These are phyloP conservation scores for Hygrocybe punicea DNA, from an alignment of 768 basidiomycete genomes.

Conservation along the genomic window DNA sequence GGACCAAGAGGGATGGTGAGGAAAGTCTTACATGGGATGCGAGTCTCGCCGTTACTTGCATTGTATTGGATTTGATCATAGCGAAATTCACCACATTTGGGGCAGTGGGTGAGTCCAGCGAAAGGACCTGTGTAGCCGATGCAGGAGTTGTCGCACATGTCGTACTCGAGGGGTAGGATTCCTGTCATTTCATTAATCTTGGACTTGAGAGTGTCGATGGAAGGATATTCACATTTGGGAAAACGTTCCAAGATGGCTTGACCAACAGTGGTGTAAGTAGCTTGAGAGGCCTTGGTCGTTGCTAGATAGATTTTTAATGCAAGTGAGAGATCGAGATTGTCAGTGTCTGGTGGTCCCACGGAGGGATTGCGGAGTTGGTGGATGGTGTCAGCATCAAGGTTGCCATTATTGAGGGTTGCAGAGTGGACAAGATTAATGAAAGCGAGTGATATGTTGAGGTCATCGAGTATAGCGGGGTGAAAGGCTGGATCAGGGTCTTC, in stretches of 20 bases:
- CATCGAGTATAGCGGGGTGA: constrained; percentile 9
- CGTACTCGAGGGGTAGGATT: constrained; percentile 28
- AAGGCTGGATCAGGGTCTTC: neutral
- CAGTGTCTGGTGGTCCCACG: constrained; percentile 12
- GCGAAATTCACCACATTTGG: constrained; percentile 26
- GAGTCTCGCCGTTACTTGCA: neutral
- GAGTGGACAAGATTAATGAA: constrained; percentile 21
- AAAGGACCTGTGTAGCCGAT: constrained; percentile 40
- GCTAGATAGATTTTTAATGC: constrained; percentile 34
- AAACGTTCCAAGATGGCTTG: constrained; percentile 18
- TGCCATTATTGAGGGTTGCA: constrained; percentile 28
- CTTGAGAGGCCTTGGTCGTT: constrained; percentile 28
- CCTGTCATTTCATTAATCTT: constrained; percentile 32
- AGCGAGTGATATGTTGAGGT: constrained; percentile 16
- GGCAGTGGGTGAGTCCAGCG: constrained; percentile 26
- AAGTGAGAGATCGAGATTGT: constrained; percentile 25
- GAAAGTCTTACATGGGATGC: no score
- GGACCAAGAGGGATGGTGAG: no score
- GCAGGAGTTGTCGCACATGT: constrained; percentile 47
- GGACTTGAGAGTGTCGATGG: constrained; percentile 30
- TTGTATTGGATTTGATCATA: constrained; percentile 19
- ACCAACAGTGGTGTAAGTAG: constrained; percentile 25
- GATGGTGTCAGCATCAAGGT: constrained; percentile 18
- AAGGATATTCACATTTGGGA: constrained; percentile 27
- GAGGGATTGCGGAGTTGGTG: constrained; percentile 28